Percentiles rank a stretch among this genome's conserved stretches.
phyloP scores from a whole-genome alignment of 148 eudicot genomes.

The Silene uniflora region DNA sequence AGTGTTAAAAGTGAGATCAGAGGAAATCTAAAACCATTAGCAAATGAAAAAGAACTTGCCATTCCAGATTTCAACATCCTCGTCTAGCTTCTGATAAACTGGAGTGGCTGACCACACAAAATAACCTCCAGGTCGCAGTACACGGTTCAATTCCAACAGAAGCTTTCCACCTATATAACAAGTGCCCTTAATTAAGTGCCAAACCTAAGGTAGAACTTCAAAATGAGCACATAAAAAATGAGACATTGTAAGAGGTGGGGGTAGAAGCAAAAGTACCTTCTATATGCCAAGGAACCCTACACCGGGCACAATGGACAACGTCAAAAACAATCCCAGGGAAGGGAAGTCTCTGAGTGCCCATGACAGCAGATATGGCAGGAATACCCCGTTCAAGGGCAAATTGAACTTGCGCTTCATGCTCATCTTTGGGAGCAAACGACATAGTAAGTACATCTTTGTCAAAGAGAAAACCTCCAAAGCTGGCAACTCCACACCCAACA shows the following conservation, averaged over 20 bases:
- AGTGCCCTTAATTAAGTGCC: constrained; percentile 7
- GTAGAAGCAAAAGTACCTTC: constrained; percentile 54
- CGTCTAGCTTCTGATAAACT: constrained; percentile 53
- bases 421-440: constrained; percentile 94
- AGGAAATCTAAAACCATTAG: not conserved
- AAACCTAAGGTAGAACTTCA: not conserved
- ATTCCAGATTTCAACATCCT: constrained; percentile 61
- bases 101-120: constrained; percentile 89
- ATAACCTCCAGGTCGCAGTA: constrained; percentile 71
- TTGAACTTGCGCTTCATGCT: constrained; percentile 87
- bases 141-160: constrained; percentile 64
- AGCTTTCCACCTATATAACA: constrained; percentile 62
- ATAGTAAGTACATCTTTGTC: constrained; percentile 53
- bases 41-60: constrained; percentile 31
- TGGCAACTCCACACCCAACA: constrained; percentile 85
- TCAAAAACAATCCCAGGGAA: constrained; percentile 83
- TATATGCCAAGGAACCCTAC: constrained; percentile 92
- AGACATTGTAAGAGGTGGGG: not conserved
- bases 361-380: constrained; percentile 89
- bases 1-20: constrained; percentile 3
- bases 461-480: constrained; percentile 49
- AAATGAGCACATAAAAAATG: not conserved
- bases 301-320: constrained; percentile 89
- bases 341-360: constrained; percentile 88
- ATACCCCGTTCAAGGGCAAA: constrained; percentile 81